phyloP scores from a whole-genome alignment of 148 eudicot species.

The Polygonum maritimum region DNA sequence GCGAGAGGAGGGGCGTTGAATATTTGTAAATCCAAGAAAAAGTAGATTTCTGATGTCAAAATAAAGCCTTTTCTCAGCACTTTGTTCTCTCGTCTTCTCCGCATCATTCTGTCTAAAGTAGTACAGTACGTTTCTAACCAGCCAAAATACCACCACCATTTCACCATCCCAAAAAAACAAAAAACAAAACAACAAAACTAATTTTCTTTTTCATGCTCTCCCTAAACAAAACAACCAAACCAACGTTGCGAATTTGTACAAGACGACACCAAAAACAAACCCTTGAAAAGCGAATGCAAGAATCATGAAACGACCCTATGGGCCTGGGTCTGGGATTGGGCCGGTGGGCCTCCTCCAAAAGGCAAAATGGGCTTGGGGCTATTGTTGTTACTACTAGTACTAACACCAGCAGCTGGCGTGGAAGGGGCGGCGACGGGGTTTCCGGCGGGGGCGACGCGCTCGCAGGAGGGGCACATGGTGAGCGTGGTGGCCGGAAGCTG shows the following conservation, averaged over 20 bases:
- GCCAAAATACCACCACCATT: neutral
- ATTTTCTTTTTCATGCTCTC: neutral
- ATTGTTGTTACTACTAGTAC: neutral
- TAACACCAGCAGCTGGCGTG: too few species aligned
- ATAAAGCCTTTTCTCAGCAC: neutral
- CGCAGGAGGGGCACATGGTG: constrained; percentile 93
- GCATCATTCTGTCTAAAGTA: neutral
- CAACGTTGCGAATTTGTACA: constrained; percentile 2
- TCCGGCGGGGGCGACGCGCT: constrained; percentile 47
- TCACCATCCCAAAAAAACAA: neutral
- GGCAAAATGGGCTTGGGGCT: constrained; percentile 22
- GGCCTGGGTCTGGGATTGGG: constrained; percentile 12
- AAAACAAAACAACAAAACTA: neutral
- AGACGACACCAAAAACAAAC: neutral
- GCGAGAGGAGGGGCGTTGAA: neutral
- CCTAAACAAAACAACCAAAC: neutral
- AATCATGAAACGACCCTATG: constrained; percentile 9
- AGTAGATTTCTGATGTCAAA: constrained; percentile 4
- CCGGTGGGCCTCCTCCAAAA: constrained; percentile 13
- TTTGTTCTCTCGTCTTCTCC: neutral
- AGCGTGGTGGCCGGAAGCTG: constrained; percentile 79
- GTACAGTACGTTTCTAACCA: neutral
- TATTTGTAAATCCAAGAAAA: neutral
- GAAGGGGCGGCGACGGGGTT: neutral
- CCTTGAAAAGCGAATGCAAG: neutral